Evolutionary conservation across 2,329 filamentous ascomycete genomes (phyloP), one percentile per base, ranked within the genome.

Genomic region (Penicillium glabrum): DNA sequence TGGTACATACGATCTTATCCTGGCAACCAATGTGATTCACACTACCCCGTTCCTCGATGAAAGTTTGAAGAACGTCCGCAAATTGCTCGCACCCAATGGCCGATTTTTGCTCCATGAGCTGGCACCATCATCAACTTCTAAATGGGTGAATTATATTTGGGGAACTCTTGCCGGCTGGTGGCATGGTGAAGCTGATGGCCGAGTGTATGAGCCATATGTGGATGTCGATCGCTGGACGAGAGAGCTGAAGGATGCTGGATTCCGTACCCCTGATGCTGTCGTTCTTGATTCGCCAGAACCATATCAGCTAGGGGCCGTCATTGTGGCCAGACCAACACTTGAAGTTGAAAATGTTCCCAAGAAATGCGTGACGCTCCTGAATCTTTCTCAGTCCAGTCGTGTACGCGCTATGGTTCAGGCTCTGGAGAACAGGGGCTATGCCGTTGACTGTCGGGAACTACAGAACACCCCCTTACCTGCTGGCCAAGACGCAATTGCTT

Each of bases 51-150:
- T 31, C 9, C 49, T 73, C 2, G 55, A 62, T 4, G 60, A 61
- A n/a, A 66, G 65, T 7, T 48, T 74, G 31, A 44, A n/a, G 1
- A 64, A 72, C 54, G 59, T 74, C 0, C 61, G 62, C 3, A 56
- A 56, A 6, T 59, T 75, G 11, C 63, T 75, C 1, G 60, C 60
- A 23, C 76, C 80, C 0, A 79, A 76, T 1, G 82, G 81, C 0
- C 75, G 77, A 37, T 65, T 84, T 0, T 37, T 83, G 1, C 46
- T 82, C 0, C 56, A 77, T 5, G 81, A 84, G 56, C 59, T 77
- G 2, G 70, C 66, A 5, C 35, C 35, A 19, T 19, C 35, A 37
- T 50, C 56, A 5, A 50, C 24, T 4, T 57, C 51, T 11, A 50
- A 50, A 24, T 50, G 47, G 53, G 58, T 57, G 21, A 63, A 60